Evolutionary conservation across 257 asterid species (phyloP), one percentile per base, ranked within the genome.

Genomic region (Solanum ossicruentum): DNA sequence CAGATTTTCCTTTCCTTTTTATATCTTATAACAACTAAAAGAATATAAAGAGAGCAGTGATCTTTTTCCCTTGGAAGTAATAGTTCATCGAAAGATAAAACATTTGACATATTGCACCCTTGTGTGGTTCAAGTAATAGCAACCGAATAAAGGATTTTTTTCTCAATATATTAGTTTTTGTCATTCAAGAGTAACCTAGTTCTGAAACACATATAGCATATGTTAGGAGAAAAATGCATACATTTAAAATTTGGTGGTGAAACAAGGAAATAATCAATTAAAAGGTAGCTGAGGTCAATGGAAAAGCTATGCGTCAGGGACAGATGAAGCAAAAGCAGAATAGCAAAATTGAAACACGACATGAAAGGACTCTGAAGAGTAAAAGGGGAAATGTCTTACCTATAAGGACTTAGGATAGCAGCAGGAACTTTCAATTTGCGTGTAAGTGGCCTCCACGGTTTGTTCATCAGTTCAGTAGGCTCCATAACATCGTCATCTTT

Each of bases 401-500:
- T 84, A 87, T 94, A 94, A 26, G 98, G 98, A 81, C 98, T 94
- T 82, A 94, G 90, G 83, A 94, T 87, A 83, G 93, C 94, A 43
- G 98, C 96, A 26, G 97, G 94, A 84, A 94, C 88, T 91, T 88
- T 91, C 55, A 94, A 85, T 85, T 92, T 92, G 12, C 98, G 93
- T 56, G 97, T 94, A 81, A 94, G 97, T 9, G 98, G 98, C 83
- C 97, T 90, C 98, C 98, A 93, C 1, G 94, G 97, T 84, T 93
- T 94, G 89, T 69, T 90, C 85, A 88, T 86, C 67, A 91, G 88
- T 72, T 90, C 94, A 51, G 90, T 58, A 23, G 93, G 87, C 86
- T 92, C 97, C 28, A 75, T 88, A 32, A 78, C 57, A 21, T 80
- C 85, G 18, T 88, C 90, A 84, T 85, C 91, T 69, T 91, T 90